Conservation (phyloP, 345 rosid species). For the Linum lewisii region DNA sequence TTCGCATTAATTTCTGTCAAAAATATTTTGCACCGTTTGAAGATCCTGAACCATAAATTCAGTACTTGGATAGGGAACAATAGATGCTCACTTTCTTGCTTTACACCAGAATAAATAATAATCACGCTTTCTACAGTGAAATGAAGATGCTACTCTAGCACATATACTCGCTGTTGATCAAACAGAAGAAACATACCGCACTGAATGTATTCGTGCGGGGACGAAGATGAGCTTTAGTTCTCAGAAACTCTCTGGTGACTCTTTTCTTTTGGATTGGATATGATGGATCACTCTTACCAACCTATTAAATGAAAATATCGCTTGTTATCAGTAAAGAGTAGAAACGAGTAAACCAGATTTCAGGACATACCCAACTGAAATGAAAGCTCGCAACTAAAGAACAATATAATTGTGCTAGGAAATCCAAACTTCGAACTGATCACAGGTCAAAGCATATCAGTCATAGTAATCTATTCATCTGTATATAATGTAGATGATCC, state of each 20-base stretch:
- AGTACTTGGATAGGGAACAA: background rate
- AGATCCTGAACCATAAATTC: background rate
- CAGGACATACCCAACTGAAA: no score
- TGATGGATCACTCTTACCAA: constrained; percentile 86
- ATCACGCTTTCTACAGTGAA: background rate
- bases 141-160: background rate
- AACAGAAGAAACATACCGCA: constrained; percentile 46
- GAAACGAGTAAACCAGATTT: background rate
- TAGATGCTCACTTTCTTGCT: background rate
- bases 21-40: background rate
- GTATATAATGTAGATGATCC: no score
- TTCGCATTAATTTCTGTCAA: constrained; percentile 10
- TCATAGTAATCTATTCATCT: no score
- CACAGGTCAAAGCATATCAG: no score
- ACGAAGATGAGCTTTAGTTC: constrained; percentile 96
- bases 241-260: constrained; percentile 81
- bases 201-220: constrained; percentile 95
- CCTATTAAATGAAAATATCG: constrained; percentile 26
- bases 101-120: background rate
- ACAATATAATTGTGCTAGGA: no score
- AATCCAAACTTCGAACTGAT: no score
- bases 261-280: constrained; percentile 95
- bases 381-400: no score
- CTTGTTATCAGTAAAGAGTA: background rate
- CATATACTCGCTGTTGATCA: no score